Evolutionary conservation across 2,329 filamentous ascomycete genomes (phyloP), one percentile per base, ranked within the genome.

Genomic region (Colletotrichum lentis): DNA sequence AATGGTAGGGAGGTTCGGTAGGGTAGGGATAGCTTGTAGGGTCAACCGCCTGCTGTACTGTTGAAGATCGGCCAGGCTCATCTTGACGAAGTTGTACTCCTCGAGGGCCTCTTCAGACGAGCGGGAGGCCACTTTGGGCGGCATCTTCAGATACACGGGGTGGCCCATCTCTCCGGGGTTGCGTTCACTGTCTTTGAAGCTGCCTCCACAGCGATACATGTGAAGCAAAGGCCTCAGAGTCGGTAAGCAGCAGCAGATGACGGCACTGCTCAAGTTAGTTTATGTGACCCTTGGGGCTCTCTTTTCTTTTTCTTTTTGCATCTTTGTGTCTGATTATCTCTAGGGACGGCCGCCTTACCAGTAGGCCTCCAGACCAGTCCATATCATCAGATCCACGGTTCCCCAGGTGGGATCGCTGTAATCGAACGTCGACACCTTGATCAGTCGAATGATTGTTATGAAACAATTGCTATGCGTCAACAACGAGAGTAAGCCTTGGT

Each of bases 351-450:
- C 3, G 16, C 35, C 62, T 8, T 52, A 69, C 62, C 62, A 69
- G 27, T 69, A 69, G 2, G 50, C 62, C 27, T 69, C 66, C 18
- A 69, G 16, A 18, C 66, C 62, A 3, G 62, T 69, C 66, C 66
- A 69, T 4, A 69, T 69, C 55, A 69, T 69, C 18, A 69, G 24
- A 10, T 69, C 66, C 10, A 69, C 66, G 2, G 66, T 66, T 14
- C 66, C 66, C 66, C 66, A 69, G 3, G 66, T 69, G 8, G 66
- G 66, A 20, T 69, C 66, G 14, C 20, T 39, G n/a, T 60, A 69
- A 16, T 56, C 56, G n/a, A 66, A 69, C 14, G 24, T 53, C 14
- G 47, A 39, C 3, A 69, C 66, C 31, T 69, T 69, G 16, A 69
- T 44, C 4, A 69, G 20, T 10, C 66, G 62, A 27, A 66, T 61